Evolutionary conservation across 2,329 filamentous ascomycete species (phyloP), one percentile per base, ranked within the genome.

Genomic region (Talaromyces sp.): DNA sequence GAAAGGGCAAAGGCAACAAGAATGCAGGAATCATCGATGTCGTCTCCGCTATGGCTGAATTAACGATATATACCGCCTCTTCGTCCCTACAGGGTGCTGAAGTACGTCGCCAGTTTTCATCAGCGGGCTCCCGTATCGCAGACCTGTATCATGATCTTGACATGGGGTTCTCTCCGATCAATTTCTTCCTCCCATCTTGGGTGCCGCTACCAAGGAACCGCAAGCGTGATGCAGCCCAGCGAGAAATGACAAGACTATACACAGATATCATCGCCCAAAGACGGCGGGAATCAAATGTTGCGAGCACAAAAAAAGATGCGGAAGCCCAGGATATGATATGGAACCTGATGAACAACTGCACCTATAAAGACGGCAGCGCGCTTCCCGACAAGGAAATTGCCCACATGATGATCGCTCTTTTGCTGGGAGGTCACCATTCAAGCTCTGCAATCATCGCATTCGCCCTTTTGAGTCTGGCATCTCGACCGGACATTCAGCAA

Each of bases 351-450:
- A 86, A 85, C 29, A 59, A 59, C 67, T 91, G 87, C 68, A 83
- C 80, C 26, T 96, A 96, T 83, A 96, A 95, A 80, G 85, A 93
- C 67, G 91, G 91, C 66, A 86, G 80, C 43, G 81, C 81, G 6
- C 82, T 95, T n/a, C 88, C 91, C 17, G 91, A 96, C 70, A 83
- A 88, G 69, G 91, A 96, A 75, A 84, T 95, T 61, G 91, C 91
- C 24, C 89, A 94, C 77, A 93, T 96, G 85, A 93, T 96, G 90
- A 96, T 96, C 75, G 91, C 91, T 6, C 83, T 96, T 24, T 85
- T 96, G 63, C 95, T 96, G 91, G 91, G 90, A 61, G 91, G 91
- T 59, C 91, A 96, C 73, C 91, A 96, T 79, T 93, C 89, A 2
- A 93, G 90, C 2, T 91, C 91, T 3, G 91, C 90, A 21, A 92